Evolutionary conservation across 768 basidiomycete genomes (phyloP).

Genomic region (Tricholoma furcatifolium): DNA sequence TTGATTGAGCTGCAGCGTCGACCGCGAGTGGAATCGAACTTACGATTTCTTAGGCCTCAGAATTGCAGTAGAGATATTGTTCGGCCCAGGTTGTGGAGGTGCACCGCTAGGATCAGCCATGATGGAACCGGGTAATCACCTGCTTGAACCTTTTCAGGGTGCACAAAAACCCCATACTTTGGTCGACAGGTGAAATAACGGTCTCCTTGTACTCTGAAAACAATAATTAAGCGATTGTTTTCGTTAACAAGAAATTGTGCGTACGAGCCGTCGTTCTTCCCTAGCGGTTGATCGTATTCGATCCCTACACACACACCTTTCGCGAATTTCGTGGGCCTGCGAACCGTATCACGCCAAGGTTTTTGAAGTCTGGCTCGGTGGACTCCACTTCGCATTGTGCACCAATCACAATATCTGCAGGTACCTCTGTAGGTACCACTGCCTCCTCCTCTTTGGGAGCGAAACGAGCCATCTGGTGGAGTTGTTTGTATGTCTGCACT

Average conservation of each 20-base stretch:
- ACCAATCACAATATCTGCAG: slow-evolving; percentile 59
- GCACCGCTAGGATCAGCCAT: slow-evolving; percentile 87
- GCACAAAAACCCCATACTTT: slow-evolving; percentile 86
- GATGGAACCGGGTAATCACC: slow-evolving; percentile 78
- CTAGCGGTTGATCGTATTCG: slow-evolving; percentile 93
- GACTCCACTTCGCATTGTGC: slow-evolving; percentile 85
- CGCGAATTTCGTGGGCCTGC: slow-evolving; percentile 80
- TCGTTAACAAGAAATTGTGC: slow-evolving; percentile 30
- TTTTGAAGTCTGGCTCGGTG: slow-evolving; percentile 62
- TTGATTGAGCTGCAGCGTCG: too few relatives aligned
- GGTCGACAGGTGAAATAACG: slow-evolving; percentile 81
- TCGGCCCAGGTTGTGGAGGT: slow-evolving; percentile 74
- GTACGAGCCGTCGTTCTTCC: slow-evolving; percentile 94
- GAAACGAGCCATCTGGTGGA: too few relatives aligned
- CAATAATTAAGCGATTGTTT: background rate
- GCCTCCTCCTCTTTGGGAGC: too few relatives aligned
- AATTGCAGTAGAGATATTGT: slow-evolving; percentile 97
- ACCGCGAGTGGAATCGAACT: too few relatives aligned
- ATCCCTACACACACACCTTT: slow-evolving; percentile 85
- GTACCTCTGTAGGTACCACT: slow-evolving; percentile 19
- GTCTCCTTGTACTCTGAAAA: slow-evolving; percentile 77
- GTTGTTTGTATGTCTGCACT: too few relatives aligned
- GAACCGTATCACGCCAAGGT: slow-evolving; percentile 84
- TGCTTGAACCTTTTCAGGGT: slow-evolving; percentile 74
- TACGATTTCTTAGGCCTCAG: too few relatives aligned